phyloP scores from a whole-genome alignment of 2,329 filamentous ascomycete species.

The Leptographium procerum region DNA sequence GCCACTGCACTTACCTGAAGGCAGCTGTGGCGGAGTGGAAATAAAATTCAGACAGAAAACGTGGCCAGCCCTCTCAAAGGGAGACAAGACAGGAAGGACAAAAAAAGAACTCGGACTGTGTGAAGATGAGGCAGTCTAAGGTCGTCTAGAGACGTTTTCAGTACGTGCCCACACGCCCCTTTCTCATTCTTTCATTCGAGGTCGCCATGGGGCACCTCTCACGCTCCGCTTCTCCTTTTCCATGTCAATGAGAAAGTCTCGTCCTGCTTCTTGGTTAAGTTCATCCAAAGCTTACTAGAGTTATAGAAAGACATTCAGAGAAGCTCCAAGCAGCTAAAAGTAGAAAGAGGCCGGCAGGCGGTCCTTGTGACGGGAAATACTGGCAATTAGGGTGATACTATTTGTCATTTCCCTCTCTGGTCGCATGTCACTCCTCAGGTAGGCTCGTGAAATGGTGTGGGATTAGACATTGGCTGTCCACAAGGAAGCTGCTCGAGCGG shows the following conservation, averaged over 20 bases:
- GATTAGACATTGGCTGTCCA: not conserved
- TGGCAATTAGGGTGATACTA: not conserved
- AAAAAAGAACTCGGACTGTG: not conserved
- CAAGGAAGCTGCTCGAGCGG: not conserved
- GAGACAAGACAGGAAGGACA: not conserved
- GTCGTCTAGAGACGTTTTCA: not conserved
- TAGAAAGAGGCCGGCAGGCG: not conserved
- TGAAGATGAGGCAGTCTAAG: not conserved
- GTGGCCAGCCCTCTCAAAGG: not conserved
- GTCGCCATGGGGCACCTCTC: not conserved
- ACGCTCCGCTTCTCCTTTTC: not conserved
- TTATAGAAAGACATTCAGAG: not conserved
- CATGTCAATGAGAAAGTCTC: not conserved
- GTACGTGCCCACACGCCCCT: not conserved
- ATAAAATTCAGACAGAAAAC: not conserved
- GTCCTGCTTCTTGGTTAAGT: not conserved
- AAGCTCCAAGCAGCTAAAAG: not conserved
- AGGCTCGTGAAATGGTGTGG: not conserved
- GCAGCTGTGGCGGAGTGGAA: not conserved
- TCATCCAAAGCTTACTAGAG: not conserved
- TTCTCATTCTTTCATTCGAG: not conserved
- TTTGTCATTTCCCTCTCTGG: not conserved
- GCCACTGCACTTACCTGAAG: not conserved
- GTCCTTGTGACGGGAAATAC: not conserved
- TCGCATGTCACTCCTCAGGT: not conserved